Base-by-base conservation (phyloP, 768 basidiomycete species). In the Mrakia blollopis region DNA sequence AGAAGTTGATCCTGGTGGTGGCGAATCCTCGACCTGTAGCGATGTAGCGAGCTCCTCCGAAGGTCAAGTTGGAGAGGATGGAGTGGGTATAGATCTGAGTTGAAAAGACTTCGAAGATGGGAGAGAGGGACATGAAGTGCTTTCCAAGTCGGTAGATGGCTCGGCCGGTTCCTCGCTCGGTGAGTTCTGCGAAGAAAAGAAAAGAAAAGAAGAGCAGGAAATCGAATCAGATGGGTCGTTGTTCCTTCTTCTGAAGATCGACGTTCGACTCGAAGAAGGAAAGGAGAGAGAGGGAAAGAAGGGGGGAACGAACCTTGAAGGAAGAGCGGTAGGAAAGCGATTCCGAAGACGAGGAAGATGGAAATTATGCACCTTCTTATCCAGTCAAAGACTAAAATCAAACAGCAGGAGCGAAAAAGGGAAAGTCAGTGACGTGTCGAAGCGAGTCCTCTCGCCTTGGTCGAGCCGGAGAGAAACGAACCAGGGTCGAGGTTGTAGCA, bases 21-120 rank as follows among this genome's bases (percentile, higher is more conserved):
- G 97, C 97, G 82, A 99, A 99, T 57, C 97, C 97, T 88, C 97
- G 92, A 68, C 97, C 97, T 32, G 96, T 99, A 23, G 97, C 94
- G 80, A 99, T 99, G 85, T 98, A 99, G 72, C 97, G 89, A 63
- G 97, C 97, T 69, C 97, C 97, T 84, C 97, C 97, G 78, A 97
- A 98, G 8, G 93, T 96, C 85, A 99, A 85, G 84, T 99, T 96
- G 84, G 90, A 96, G 79, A 97, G 86, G 84, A 99, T 98, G 37
- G 97, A 98, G 82, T 98, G 93, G 65, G 94, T 94, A 83, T 93
- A 95, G 81, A 99, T 98, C 84, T 98, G 96, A 0, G 97, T 99
- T 21, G 93, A 91, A 86, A 98, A 99, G 79, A 99, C 91, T 83
- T 99, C 97, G 83, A 99, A 99, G 67, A 95, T 88, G 2, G 94